Evolutionary conservation across 352 stramenopile species (phyloP), one percentile per base, ranked within the genome.

Genomic region (Phytophthora chlamydospora): DNA sequence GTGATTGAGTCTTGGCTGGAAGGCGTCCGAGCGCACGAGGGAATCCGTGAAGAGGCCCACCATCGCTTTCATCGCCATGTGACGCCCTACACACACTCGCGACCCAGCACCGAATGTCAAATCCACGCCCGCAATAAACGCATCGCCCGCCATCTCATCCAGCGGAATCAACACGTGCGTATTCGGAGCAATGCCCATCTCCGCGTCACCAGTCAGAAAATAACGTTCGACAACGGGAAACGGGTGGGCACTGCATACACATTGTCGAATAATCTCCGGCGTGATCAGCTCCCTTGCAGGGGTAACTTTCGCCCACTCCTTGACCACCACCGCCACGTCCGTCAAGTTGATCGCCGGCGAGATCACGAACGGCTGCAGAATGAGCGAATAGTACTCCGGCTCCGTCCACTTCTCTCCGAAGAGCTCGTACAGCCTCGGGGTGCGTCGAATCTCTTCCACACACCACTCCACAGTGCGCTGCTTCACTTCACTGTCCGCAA

Each of bases 41-140:
- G 24, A 31, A 56, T 75, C 62, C 7, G 56, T 75, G 12, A 75
- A 75, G 16, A 75, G 43, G 21, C 67, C 67, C 13, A 52, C 33
- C 67, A 75, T 72, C 8, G 62, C 62, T 62, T 75, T 75, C 67
- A 75, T 72, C 12, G 67, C 67, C 50, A 75, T 72, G 39, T 69
- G 67, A 35, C 67, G 67, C 13, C 67, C 67, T 17, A 65, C 51
- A 52, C 67, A 75, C 35, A 64, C 27, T 21, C 67, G 62, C 35
- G 62, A 49, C n/a, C 62, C 67, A 42, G 51, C 62, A 34, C 67
- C 67, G 60, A 75, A 75, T 4, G 62, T 69, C 31, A 75, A 66
- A 31, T 75, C 67, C 27, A 72, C 42, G 12, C 62, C 67, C n/a
- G 56, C 45, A 52, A 35, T 57, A 64, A 72, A 75, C 6, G 67